These are phyloP conservation scores for Colletotrichum lini DNA, from an alignment of 2,329 filamentous ascomycete species.

Conservation along the genomic window DNA sequence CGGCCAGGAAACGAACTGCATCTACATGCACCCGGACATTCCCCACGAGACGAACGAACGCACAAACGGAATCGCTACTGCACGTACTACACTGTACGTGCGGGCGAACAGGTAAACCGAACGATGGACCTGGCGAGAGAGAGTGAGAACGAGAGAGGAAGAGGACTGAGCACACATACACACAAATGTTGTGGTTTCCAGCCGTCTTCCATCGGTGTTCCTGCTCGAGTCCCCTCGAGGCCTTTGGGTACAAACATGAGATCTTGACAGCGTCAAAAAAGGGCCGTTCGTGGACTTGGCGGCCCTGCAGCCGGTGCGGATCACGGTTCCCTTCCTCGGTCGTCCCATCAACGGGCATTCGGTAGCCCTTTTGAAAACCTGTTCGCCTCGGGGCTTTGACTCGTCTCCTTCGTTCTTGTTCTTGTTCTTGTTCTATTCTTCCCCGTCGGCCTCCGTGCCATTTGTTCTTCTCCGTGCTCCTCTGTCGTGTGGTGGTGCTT, in stretches of 20 bases:
- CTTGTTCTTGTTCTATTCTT: not conserved
- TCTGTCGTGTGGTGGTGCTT: conserved; percentile 2
- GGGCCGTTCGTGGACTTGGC: too few relatives aligned
- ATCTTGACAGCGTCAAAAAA: conserved; percentile 19
- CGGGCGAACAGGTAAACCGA: not conserved
- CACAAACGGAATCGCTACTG: not conserved
- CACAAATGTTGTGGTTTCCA: too few relatives aligned
- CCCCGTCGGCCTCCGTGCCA: conserved; percentile 9
- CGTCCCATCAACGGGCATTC: conserved; percentile 41
- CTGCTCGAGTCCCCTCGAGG: not conserved
- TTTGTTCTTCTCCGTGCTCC: conserved; percentile 10
- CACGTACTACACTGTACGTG: not conserved
- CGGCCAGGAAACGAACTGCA: too few relatives aligned
- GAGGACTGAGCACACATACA: too few relatives aligned
- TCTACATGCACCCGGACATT: too few relatives aligned
- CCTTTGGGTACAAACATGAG: not conserved
- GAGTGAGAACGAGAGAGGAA: too few relatives aligned
- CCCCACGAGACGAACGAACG: conserved; percentile 6
- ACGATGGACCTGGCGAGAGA: not conserved
- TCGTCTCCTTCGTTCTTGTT: not conserved
- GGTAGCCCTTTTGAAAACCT: not conserved
- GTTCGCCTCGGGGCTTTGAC: not conserved
- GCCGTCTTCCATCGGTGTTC: conserved; percentile 1
- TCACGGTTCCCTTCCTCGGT: conserved; percentile 28
- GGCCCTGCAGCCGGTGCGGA: conserved; percentile 12